phyloP scores from a whole-genome alignment of 106 monocot genomes.

The Dactylorhiza incarnata region DNA sequence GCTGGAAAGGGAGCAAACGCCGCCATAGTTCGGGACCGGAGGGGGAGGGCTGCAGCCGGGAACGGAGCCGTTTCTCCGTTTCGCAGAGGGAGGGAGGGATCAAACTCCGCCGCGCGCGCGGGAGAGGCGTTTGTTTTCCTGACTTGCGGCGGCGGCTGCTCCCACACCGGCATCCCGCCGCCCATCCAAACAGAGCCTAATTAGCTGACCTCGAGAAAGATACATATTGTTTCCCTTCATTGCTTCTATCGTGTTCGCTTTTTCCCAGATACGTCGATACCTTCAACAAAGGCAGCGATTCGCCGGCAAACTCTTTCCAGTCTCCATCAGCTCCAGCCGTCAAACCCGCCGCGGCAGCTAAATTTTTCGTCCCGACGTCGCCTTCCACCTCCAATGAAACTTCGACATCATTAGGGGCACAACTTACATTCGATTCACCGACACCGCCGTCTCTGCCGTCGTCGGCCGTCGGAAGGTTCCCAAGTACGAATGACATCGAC shows the following conservation, averaged over 20 bases:
- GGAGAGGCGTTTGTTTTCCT: too few relatives aligned
- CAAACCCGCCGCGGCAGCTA: slow-evolving; percentile 46
- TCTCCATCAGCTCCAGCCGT: slow-evolving; percentile 41
- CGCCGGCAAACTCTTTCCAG: slow-evolving; percentile 29
- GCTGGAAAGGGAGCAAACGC: too few relatives aligned
- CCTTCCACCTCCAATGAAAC: slow-evolving; percentile 24
- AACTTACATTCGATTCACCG: slow-evolving; percentile 26
- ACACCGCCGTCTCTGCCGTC: slow-evolving; percentile 8
- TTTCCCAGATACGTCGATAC: slow-evolving; percentile 82
- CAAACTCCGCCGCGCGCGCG: too few relatives aligned
- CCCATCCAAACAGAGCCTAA: too few relatives aligned
- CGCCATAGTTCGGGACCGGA: too few relatives aligned
- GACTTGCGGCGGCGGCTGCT: too few relatives aligned
- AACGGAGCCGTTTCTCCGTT: too few relatives aligned
- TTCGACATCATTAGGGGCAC: slow-evolving; percentile 12
- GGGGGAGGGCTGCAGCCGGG: too few relatives aligned
- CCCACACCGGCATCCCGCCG: too few relatives aligned
- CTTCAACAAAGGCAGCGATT: slow-evolving; percentile 60
- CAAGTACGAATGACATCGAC: slow-evolving; percentile 64
- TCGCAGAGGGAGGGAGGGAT: too few relatives aligned
- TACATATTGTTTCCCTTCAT: too few relatives aligned
- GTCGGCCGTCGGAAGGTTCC: slow-evolving; percentile 19
- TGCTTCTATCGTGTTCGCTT: neutral
- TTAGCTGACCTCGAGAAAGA: too few relatives aligned
- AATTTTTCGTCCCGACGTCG: slow-evolving; percentile 62